Conservation (phyloP, 2,329 filamentous ascomycete genomes). For the Colletotrichum musicola region DNA sequence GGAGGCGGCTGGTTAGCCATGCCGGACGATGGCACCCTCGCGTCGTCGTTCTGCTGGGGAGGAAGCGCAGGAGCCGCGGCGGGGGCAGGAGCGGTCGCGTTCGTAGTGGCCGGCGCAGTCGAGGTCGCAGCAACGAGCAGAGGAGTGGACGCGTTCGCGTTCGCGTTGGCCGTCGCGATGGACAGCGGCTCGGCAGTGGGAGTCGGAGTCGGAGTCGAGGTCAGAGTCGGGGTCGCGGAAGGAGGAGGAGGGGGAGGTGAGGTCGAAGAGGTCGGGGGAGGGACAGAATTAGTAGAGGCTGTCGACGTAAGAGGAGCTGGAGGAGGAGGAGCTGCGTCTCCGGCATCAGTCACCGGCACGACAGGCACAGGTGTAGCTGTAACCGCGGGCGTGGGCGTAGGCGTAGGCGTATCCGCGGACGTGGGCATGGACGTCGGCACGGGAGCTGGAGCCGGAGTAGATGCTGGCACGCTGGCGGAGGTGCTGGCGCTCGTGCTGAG, state of each 20-base stretch:
- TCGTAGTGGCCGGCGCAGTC: slow-evolving; percentile 3
- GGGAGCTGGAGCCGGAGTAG: slow-evolving; percentile 24
- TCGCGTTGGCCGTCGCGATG: slow-evolving; percentile 11
- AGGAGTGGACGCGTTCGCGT: slow-evolving; percentile 3
- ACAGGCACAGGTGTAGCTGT: slow-evolving; percentile 14
- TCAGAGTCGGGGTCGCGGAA: slow-evolving; percentile 25
- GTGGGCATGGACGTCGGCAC: slow-evolving; percentile 25
- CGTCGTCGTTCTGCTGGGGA: slow-evolving; percentile 39
- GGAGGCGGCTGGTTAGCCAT: slow-evolving; percentile 41
- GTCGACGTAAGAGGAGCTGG: slow-evolving; percentile 28
- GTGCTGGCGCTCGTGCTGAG: slow-evolving; percentile 32
- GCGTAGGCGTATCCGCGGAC: slow-evolving; percentile 15
- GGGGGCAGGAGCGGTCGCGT: slow-evolving; percentile 6
- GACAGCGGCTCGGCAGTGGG: slow-evolving; percentile 22
- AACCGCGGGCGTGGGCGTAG: slow-evolving; percentile 16
- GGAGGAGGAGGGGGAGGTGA: slow-evolving; percentile 22
- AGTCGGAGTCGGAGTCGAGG: slow-evolving; percentile 24
- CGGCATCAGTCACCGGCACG: slow-evolving; percentile 27
- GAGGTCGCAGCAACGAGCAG: neutral
- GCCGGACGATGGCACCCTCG: slow-evolving; percentile 39
- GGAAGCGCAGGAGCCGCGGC: slow-evolving; percentile 10
- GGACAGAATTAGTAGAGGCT: slow-evolving; percentile 36
- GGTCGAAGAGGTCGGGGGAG: slow-evolving; percentile 29
- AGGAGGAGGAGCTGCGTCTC: slow-evolving; percentile 30
- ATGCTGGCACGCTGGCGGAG: slow-evolving; percentile 32